Evolutionary conservation across 495 filamentous ascomycete genomes (phyloP), one percentile per base, ranked within the genome.

Genomic region (Penicillium coffeae): DNA sequence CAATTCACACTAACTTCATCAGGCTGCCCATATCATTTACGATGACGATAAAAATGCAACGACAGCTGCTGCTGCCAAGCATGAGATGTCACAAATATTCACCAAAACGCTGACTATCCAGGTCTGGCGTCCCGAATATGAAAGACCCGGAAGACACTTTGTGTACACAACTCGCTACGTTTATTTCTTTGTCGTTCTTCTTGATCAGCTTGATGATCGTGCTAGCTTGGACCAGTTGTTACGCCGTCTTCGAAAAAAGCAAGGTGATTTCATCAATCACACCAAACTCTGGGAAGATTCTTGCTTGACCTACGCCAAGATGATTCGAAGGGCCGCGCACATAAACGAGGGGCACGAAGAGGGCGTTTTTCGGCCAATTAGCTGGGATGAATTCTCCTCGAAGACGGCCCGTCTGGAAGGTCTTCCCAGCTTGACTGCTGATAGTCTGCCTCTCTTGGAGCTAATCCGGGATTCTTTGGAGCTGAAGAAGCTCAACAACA

Each of bases 41-140:
- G 73, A 85, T 47, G 74, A 74, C 19, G 58, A 70, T 21, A 63
- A 69, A 22, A 64, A 71, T 34, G 68, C 76, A 16, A 49, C 58
- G 12, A 63, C 72, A 33, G 84, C 86, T 3, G 62, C 69, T 40
- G 84, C 73, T 6, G 90, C 90, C 10, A 89, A 87, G 59, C 63
- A 75, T 20, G 87, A 93, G 43, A 75, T 96, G 27, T 85, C 84
- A 8, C 87, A 93, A 50, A 94, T 95, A 57, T 91, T 95, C 58
- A 95, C 90, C 35, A 95, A 95, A 68, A 95, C 90, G 8, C 92
- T 95, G 83, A 82, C 84, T 5, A 82, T 95, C 54, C 89, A 94
- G 64, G 91, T 99, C 10, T 99, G 93, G 93, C 90, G 88, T 50
- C 95, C 93, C 18, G 91, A 96, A 44, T 81, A 85, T 45, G 93